Base-by-base conservation (phyloP, 345 rosid genomes). In the Raphanus raphanistrum region DNA sequence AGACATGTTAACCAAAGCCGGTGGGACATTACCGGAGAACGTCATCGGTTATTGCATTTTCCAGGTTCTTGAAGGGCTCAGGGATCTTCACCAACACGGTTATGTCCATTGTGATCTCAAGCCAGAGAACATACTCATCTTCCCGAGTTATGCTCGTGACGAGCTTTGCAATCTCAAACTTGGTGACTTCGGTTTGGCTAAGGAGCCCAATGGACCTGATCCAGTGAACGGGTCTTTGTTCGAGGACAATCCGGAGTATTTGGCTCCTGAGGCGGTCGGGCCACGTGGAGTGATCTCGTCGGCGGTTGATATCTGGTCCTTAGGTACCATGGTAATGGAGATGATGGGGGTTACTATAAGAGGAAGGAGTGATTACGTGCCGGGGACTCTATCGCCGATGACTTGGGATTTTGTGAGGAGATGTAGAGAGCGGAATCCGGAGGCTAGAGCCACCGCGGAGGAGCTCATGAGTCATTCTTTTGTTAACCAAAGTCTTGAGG, bases 21-120 rank as follows among this genome's bases (percentile, higher is more conserved):
- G 72, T 17, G 35, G 66, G 33, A 41, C 25, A 4, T 67, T 75
- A 25, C 72, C 72, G 6, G 21, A 15, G 41, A 41, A 36, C 21
- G 48, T 75, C 33, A 1, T 3, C 17, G 59, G 66, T 17, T 66
- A 66, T 16, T 75, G 72, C 31, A 21, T 54, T 16, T 25, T 16
- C 21, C 3, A 1, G 6, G 54, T 75, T 67, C 73, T 75, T 43
- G 35, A 59, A 29, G 73, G 50, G 10, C 73, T 75, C 2, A 67
- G 17, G 16, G 67, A 75, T 75, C 54, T 68, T 61, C 69, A 68
- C 50, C 25, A 16, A 52, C 8, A 15, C 9, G 58, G 58, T 52
- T 52, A 52, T 52, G 58, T 52, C 58, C 58, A 52, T 52, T 52
- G 58, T 52, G 58, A 16, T 52, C 58, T 52, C 25, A 52, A 52